Percentiles rank a stretch among this genome's conserved stretches.
Evolutionary conservation across 1,284 basidiomycete genomes (phyloP).

Genomic region (Athelia psychrophila): DNA sequence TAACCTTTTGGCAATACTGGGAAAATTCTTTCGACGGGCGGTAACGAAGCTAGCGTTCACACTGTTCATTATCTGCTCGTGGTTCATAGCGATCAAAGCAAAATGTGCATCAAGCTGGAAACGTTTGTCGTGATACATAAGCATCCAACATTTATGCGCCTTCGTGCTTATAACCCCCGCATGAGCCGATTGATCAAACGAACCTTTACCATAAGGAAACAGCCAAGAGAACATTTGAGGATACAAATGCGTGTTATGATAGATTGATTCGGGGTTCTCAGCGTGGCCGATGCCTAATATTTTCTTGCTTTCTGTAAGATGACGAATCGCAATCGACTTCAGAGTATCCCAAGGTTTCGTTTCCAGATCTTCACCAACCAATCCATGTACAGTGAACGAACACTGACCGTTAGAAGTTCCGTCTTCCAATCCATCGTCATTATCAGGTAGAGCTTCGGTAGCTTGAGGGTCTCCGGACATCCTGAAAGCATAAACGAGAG

Average conservation of each 20-base stretch:
- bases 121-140: constrained; percentile 35
- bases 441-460: constrained; percentile 12
- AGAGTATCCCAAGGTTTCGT: not conserved
- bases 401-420: constrained; percentile 12
- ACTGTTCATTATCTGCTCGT: constrained; percentile 30
- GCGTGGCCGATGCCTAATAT: constrained; percentile 19
- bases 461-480: constrained; percentile 5
- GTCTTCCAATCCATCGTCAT: constrained; percentile 8
- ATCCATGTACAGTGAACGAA: constrained; percentile 17
- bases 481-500: constrained; percentile 16
- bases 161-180: constrained; percentile 10
- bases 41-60: constrained; percentile 26
- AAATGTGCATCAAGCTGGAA: constrained; percentile 35
- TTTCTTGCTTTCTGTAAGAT: constrained; percentile 16
- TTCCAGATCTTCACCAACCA: constrained; percentile 10
- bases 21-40: constrained; percentile 21
- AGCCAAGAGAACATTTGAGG: constrained; percentile 34
- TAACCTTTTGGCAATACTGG: constrained; percentile 21
- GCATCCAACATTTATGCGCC: constrained; percentile 19
- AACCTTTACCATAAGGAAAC: constrained; percentile 33
- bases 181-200: constrained; percentile 18
- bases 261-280: constrained; percentile 20
- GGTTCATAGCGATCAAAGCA: constrained; percentile 37
- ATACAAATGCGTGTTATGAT: constrained; percentile 28
- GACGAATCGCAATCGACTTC: constrained; percentile 4